Conservation (phyloP, 192 early-diverging fungal genomes). For the Linnemannia schmuckeri region DNA sequence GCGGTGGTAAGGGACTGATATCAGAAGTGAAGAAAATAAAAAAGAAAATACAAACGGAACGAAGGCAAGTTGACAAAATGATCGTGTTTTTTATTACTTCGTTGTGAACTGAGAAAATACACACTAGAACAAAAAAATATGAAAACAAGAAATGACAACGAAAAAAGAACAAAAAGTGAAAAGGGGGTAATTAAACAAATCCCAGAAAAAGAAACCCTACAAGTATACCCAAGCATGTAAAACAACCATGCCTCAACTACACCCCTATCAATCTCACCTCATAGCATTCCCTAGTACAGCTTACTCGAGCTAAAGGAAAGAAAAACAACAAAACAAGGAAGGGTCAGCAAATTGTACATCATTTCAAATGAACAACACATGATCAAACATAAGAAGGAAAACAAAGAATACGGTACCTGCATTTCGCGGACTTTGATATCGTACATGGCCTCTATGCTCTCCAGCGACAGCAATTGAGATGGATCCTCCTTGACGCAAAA, state of each 20-base stretch:
- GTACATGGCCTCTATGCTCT: slow-evolving; percentile 39
- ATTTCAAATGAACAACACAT: no score
- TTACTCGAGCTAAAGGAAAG: neutral
- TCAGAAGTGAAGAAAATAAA: neutral
- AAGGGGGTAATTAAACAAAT: no score
- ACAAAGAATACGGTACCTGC: slow-evolving; percentile 16
- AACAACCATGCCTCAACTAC: neutral
- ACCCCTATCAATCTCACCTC: neutral
- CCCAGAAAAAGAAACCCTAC: no score
- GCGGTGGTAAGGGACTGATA: slow-evolving; percentile 26
- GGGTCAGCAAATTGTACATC: neutral
- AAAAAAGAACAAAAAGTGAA: neutral
- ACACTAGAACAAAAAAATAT: neutral
- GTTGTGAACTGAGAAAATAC: neutral
- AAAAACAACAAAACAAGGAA: neutral
- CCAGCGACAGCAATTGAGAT: slow-evolving; percentile 17
- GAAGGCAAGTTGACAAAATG: neutral
- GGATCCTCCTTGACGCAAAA: slow-evolving; percentile 25
- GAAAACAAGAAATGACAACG: neutral
- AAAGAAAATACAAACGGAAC: neutral
- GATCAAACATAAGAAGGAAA: neutral
- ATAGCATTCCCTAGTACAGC: neutral
- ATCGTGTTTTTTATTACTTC: neutral
- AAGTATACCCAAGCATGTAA: neutral
- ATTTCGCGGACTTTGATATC: slow-evolving; percentile 46